Base-by-base conservation (phyloP, 2,329 filamentous ascomycete genomes). In the Cytospora mali region DNA sequence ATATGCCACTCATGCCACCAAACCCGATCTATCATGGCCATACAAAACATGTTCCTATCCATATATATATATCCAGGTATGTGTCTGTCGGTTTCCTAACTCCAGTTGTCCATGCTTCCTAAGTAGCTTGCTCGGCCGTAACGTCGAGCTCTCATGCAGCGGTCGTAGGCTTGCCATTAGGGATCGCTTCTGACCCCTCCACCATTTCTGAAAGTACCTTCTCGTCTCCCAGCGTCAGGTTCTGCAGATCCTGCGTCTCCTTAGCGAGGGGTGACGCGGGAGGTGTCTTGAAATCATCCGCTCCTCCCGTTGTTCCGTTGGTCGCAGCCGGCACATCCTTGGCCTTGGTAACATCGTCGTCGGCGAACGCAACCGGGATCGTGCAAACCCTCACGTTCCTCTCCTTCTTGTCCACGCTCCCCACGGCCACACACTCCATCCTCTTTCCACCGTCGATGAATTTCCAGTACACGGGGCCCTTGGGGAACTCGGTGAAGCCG, bases 401-500 rank as follows among this genome's bases (percentile, higher is more conserved):
- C 61, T 79, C 72, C 65, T 77, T 73, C 16, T 81, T 80, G 4
- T 76, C 75, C 56, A 76, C 73, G 58, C 74, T 78, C 2, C 86
- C 86, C 10, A 82, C 76, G 0, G 81, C 81, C 6, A 86, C 54
- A 60, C 85, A 87, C 65, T 82, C 81, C 31, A 87, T 62, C 55
- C 75, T 71, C 56, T 75, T 75, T 18, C 76, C 80, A 52, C 76
- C 79, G 3, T 79, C 77, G 4, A 75, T 72, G n/a, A 81, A 77
- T 53, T 79, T 73, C 86, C 86, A 88, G 66, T 84, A 76, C 70
- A 86, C 72, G 1, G 86, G 86, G 0, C 86, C 85, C 4, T 74
- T 70, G 0, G 84, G 85, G 69, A 89, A 87, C 2, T 74, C 73
- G n/a, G 72, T 78, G 69, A 80, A 69, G 4, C 80, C 83, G 50